phyloP scores from a whole-genome alignment of 129 eudicot genomes.

The Lactuca saligna region DNA sequence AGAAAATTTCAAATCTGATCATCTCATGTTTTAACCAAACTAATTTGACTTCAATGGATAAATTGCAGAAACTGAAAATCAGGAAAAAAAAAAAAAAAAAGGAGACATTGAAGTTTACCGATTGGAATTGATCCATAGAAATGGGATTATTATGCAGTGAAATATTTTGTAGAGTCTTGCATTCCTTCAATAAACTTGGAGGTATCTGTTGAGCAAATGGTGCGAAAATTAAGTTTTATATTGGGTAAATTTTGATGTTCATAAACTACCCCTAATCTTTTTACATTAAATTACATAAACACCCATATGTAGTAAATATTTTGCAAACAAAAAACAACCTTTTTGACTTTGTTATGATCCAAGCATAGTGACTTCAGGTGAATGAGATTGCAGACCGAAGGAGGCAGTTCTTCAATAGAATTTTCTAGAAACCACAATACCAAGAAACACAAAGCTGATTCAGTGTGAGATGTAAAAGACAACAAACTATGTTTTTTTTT shows the following conservation, averaged over 20 bases:
- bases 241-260: not conserved
- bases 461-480: not conserved
- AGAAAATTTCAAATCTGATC: slow-evolving; percentile 2
- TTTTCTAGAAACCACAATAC: slow-evolving; percentile 50
- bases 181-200: slow-evolving; percentile 59
- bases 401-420: slow-evolving; percentile 78
- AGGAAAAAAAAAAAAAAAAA: not conserved
- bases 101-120: slow-evolving; percentile 40
- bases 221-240: not conserved
- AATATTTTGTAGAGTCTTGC: slow-evolving; percentile 83
- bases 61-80: not conserved
- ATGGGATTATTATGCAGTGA: slow-evolving; percentile 91
- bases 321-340: slow-evolving; percentile 46
- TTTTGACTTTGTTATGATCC: slow-evolving; percentile 68
- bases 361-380: slow-evolving; percentile 83
- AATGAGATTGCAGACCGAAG: slow-evolving; percentile 82
- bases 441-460: slow-evolving; percentile 16
- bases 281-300: not conserved
- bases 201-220: slow-evolving; percentile 60
- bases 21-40: slow-evolving; percentile 4
- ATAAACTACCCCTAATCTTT: not conserved
- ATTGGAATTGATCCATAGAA: slow-evolving; percentile 81
- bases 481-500: too few species aligned
- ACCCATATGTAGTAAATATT: not conserved
- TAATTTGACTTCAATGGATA: slow-evolving; percentile 1